A percentile compares a stretch with the other conserved stretches of the same genome.
Conservation (phyloP, 2,329 filamentous ascomycete species). For the Colletotrichum costaricense region DNA sequence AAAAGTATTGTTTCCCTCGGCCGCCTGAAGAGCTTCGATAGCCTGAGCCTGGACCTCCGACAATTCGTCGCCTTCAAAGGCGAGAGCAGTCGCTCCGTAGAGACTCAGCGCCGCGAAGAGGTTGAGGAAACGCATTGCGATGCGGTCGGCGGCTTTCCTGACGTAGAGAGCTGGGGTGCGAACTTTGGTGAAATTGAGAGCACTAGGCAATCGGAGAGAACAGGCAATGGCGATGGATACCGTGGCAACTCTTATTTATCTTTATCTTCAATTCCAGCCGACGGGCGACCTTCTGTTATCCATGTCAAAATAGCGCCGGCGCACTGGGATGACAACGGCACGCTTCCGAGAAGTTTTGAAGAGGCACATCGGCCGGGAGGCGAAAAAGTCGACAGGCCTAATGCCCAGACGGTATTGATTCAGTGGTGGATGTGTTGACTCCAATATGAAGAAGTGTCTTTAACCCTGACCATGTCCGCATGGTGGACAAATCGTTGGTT, state of each 20-base stretch:
- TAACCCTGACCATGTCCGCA: constrained; percentile 7
- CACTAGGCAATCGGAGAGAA: no score
- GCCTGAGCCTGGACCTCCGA: constrained; percentile 11
- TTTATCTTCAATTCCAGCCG: not conserved
- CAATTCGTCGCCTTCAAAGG: constrained; percentile 6
- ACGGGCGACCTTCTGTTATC: not conserved
- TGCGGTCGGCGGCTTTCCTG: not conserved
- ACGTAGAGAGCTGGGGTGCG: not conserved
- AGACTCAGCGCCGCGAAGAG: not conserved
- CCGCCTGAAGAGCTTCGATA: constrained; percentile 10
- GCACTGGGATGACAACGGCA: not conserved
- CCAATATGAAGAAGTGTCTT: not conserved
- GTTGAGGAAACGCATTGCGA: constrained; percentile 4
- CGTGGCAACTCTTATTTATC: not conserved
- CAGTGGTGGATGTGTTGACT: not conserved
- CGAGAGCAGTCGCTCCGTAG: not conserved
- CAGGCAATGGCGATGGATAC: not conserved
- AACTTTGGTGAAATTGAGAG: not conserved
- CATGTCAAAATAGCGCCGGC: no score
- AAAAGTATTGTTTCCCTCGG: not conserved
- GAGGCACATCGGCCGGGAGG: not conserved
- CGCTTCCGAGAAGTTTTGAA: not conserved
- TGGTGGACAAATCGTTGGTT: not conserved
- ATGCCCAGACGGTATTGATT: not conserved
- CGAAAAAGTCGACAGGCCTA: not conserved